Percentiles rank a stretch among this genome's conserved stretches.
phyloP scores from a whole-genome alignment of 2,329 filamentous ascomycete species.

The Arthrobotrys conoides region DNA sequence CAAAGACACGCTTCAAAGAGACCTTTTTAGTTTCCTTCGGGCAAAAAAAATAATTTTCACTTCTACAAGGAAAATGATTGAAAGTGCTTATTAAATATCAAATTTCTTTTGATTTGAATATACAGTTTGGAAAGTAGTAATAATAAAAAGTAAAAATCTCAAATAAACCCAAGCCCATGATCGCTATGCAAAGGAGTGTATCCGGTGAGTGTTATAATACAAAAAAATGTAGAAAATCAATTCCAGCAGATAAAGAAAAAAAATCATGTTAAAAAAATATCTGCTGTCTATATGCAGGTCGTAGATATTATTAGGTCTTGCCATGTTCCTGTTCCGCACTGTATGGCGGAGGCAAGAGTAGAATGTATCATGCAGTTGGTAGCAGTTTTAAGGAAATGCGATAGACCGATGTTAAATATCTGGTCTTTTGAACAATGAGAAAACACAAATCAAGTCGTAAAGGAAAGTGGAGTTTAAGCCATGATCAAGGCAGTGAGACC shows the following conservation, averaged over 20 bases:
- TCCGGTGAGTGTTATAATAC: constrained; percentile 54
- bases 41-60: background rate
- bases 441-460: constrained; percentile 45
- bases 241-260: constrained; percentile 45
- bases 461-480: constrained; percentile 50
- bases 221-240: constrained; percentile 35
- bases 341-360: constrained; percentile 60
- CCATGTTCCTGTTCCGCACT: constrained; percentile 56
- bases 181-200: constrained; percentile 61
- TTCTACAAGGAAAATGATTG: background rate
- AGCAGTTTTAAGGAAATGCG: constrained; percentile 31
- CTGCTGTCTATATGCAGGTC: constrained; percentile 61
- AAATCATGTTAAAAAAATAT: constrained; percentile 43
- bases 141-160: constrained; percentile 15
- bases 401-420: constrained; percentile 15
- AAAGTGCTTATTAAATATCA: constrained; percentile 46
- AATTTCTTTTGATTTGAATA: constrained; percentile 47
- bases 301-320: constrained; percentile 61
- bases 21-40: background rate
- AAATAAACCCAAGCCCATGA: constrained; percentile 38
- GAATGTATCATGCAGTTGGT: constrained; percentile 60
- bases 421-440: background rate
- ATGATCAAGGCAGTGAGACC: constrained; percentile 55
- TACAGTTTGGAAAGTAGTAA: constrained; percentile 24
- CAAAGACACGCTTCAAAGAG: too few species aligned